A percentile compares a stretch with the other conserved stretches of the same genome.
These are phyloP conservation scores for Sporothrix curviconia DNA, from an alignment of 2,329 filamentous ascomycete genomes.

Conservation along the genomic window DNA sequence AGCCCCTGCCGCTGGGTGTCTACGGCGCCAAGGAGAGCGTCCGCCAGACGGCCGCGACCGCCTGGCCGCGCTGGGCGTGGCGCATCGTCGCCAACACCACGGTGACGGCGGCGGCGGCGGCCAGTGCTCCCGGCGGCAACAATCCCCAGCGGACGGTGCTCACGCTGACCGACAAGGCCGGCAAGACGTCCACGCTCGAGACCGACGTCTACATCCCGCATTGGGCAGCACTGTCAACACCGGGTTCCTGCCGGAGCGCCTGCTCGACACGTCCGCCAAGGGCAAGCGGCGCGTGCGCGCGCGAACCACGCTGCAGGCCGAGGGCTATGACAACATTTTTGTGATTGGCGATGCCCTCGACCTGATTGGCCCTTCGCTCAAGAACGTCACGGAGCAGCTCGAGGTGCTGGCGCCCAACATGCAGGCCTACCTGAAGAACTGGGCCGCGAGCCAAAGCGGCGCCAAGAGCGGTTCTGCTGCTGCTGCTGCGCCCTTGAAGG, in stretches of 20 bases:
- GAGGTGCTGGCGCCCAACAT: conserved; percentile 22
- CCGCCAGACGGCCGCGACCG: conserved; percentile 33
- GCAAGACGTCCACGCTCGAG: conserved; percentile 5
- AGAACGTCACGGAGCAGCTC: conserved; percentile 23
- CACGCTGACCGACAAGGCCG: conserved; percentile 3
- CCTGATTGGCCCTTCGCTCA: conserved; percentile 21
- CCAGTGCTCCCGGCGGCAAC: neutral
- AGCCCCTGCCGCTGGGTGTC: conserved; percentile 33
- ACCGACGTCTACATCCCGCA: conserved; percentile 38
- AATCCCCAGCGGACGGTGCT: conserved; percentile 3
- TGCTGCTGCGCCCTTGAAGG: neutral
- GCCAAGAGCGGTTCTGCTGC: conserved; percentile 12
- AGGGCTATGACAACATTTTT: conserved; percentile 26
- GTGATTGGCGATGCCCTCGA: conserved; percentile 26
- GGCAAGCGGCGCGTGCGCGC: conserved; percentile 21
- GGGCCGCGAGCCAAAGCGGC: neutral
- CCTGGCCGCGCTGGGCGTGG: conserved; percentile 33
- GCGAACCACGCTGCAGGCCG: conserved; percentile 22
- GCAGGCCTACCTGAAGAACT: conserved; percentile 19
- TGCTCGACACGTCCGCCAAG: conserved; percentile 22
- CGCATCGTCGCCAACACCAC: conserved; percentile 34
- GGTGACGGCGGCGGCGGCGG: conserved; percentile 26
- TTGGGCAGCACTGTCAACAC: conserved; percentile 40
- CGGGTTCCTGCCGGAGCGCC: conserved; percentile 22
- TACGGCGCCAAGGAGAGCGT: conserved; percentile 29